A percentile compares a stretch with the other conserved stretches of the same genome.
phyloP scores from a whole-genome alignment of 306 rosid genomes.

The Astragalus membranaceus region DNA sequence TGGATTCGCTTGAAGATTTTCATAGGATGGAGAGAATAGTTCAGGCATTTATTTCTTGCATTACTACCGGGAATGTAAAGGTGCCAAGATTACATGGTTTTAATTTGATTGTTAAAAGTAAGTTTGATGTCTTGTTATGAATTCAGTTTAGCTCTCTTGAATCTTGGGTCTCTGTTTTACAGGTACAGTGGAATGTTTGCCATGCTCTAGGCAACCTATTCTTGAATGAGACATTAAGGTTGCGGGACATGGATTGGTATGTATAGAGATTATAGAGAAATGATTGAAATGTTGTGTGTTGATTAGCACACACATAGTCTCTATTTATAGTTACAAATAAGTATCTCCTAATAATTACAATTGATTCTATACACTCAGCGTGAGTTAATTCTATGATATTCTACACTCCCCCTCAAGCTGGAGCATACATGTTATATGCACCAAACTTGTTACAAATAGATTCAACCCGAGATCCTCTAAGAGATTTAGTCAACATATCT shows the following conservation, averaged over 20 bases:
- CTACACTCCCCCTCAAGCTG: too few relatives aligned
- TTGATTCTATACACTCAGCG: too few relatives aligned
- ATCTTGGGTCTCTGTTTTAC: constrained; percentile 23
- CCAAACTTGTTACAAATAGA: too few relatives aligned
- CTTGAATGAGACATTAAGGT: constrained; percentile 75
- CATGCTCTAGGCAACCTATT: constrained; percentile 93
- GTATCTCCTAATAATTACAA: too few relatives aligned
- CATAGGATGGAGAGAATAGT: constrained; percentile 61
- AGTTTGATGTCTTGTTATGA: constrained; percentile 1
- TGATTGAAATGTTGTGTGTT: too few relatives aligned
- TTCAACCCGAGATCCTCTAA: too few relatives aligned
- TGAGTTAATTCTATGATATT: too few relatives aligned
- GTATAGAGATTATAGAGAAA: too few relatives aligned
- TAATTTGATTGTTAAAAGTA: constrained; percentile 12
- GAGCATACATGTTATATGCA: too few relatives aligned
- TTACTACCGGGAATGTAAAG: constrained; percentile 90
- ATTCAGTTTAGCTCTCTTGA: constrained; percentile 5
- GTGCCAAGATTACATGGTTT: constrained; percentile 32
- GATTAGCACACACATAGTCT: too few relatives aligned
- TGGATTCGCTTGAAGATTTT: constrained; percentile 35
- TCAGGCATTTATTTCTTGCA: constrained; percentile 72
- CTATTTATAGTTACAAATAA: too few relatives aligned
- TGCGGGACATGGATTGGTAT: constrained; percentile 87
- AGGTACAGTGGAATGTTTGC: constrained; percentile 99
- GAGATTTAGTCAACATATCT: too few relatives aligned